Conservation (phyloP, 2,329 filamentous ascomycete species). For the Acrocalymma vagum region DNA sequence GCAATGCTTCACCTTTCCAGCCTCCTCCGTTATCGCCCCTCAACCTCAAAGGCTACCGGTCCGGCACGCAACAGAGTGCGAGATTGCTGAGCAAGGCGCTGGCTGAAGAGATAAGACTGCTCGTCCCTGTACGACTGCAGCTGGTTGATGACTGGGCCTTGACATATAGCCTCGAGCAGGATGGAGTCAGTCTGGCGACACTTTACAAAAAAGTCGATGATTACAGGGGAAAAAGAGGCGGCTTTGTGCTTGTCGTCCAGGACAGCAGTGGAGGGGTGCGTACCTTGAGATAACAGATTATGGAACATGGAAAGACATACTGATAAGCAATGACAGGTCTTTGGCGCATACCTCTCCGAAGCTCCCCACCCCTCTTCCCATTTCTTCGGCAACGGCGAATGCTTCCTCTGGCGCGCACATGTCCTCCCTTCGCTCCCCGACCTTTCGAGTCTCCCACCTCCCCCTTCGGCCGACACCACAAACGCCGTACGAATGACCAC, state of each 20-base stretch:
- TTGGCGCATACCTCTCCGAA: slow-evolving; percentile 94
- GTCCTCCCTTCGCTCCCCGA: slow-evolving; percentile 64
- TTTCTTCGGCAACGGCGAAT: slow-evolving; percentile 96
- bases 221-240: slow-evolving; percentile 74
- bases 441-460: slow-evolving; percentile 69
- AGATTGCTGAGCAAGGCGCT: slow-evolving; percentile 75
- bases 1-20: slow-evolving; percentile 80
- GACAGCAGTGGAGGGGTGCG: slow-evolving; percentile 79
- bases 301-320: slow-evolving; percentile 1
- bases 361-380: slow-evolving; percentile 80
- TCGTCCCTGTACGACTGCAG: slow-evolving; percentile 86
- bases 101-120: slow-evolving; percentile 91
- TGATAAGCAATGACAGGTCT: slow-evolving; percentile 60
- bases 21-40: slow-evolving; percentile 89
- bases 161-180: slow-evolving; percentile 88
- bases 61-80: slow-evolving; percentile 66
- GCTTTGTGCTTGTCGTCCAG: slow-evolving; percentile 87
- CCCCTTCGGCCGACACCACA: slow-evolving; percentile 73
- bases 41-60: slow-evolving; percentile 71
- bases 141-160: slow-evolving; percentile 87
- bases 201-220: slow-evolving; percentile 81
- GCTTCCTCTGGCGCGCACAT: slow-evolving; percentile 86
- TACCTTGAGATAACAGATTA: slow-evolving; percentile 22
- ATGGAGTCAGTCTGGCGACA: slow-evolving; percentile 87
- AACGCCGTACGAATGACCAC: slow-evolving; percentile 70